Percentiles rank a stretch among this genome's conserved stretches.
Evolutionary conservation across 495 filamentous ascomycete species (phyloP).

Genomic region (Daldinia bambusicola): DNA sequence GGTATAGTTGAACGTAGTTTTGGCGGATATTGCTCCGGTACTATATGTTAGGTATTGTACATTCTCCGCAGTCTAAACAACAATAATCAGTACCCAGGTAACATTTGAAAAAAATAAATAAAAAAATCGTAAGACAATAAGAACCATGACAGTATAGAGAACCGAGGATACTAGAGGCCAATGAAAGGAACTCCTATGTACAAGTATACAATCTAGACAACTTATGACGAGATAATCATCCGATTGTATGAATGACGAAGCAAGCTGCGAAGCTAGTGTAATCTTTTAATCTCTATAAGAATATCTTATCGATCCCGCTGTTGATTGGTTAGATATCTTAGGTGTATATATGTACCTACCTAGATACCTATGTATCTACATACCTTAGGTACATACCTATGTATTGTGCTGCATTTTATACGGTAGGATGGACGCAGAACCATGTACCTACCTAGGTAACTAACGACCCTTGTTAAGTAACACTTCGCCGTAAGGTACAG

Average conservation of each 20-base stretch:
- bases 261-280: background rate
- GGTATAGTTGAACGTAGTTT: background rate
- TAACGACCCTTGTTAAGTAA: background rate
- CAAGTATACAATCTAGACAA: constrained; percentile 16
- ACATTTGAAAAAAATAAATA: too few relatives aligned
- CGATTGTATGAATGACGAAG: constrained; percentile 34
- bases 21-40: constrained; percentile 19
- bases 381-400: background rate
- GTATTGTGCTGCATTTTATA: background rate
- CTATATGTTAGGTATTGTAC: background rate
- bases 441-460: background rate
- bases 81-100: background rate
- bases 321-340: constrained; percentile 25
- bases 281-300: background rate
- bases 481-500: background rate
- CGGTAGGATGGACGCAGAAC: background rate
- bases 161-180: constrained; percentile 2
- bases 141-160: constrained; percentile 9
- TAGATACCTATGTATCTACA: too few relatives aligned
- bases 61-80: constrained; percentile 13
- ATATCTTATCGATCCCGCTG: constrained; percentile 23
- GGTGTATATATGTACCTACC: background rate
- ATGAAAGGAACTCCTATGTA: constrained; percentile 1
- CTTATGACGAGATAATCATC: constrained; percentile 35
- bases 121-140: constrained; percentile 13